Percentiles rank a stretch among this genome's conserved stretches.
These are phyloP conservation scores for Chrysopogon serrulatus DNA, from an alignment of 176 grass and related monocot genomes.

Conservation along the genomic window DNA sequence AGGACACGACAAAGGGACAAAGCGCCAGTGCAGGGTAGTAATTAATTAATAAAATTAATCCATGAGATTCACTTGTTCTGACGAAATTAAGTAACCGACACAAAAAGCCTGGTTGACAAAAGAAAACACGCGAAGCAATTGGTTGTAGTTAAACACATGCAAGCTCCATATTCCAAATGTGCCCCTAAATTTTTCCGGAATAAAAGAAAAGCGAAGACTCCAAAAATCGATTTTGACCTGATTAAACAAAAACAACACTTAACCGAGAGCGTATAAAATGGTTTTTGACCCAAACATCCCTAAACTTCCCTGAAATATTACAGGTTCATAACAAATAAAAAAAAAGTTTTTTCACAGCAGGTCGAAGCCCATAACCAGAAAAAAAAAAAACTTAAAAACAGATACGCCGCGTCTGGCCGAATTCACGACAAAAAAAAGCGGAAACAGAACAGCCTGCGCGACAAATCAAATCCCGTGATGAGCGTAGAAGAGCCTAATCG, in stretches of 20 bases:
- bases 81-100: slow-evolving; percentile 30
- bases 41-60: slow-evolving; percentile 1
- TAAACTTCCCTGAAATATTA: neutral
- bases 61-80: neutral
- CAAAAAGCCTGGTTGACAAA: neutral
- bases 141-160: slow-evolving; percentile 11
- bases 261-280: neutral
- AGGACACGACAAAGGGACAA: neutral
- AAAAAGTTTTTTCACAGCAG: neutral
- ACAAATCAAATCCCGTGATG: slow-evolving; percentile 33
- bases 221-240: slow-evolving; percentile 12
- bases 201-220: slow-evolving; percentile 11
- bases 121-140: slow-evolving; percentile 1
- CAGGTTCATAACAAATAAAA: slow-evolving; percentile 3
- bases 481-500: neutral
- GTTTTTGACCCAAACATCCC: neutral
- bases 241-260: slow-evolving; percentile 10
- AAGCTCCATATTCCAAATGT: slow-evolving; percentile 30
- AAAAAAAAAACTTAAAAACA: neutral
- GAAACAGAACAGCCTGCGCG: neutral
- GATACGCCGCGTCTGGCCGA: neutral
- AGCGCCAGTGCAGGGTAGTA: neutral
- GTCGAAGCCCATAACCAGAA: slow-evolving; percentile 9
- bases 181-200: slow-evolving; percentile 10
- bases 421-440: slow-evolving; percentile 3